These are phyloP conservation scores for Floccularia luteovirens DNA, from an alignment of 768 basidiomycete genomes.

Conservation along the genomic window DNA sequence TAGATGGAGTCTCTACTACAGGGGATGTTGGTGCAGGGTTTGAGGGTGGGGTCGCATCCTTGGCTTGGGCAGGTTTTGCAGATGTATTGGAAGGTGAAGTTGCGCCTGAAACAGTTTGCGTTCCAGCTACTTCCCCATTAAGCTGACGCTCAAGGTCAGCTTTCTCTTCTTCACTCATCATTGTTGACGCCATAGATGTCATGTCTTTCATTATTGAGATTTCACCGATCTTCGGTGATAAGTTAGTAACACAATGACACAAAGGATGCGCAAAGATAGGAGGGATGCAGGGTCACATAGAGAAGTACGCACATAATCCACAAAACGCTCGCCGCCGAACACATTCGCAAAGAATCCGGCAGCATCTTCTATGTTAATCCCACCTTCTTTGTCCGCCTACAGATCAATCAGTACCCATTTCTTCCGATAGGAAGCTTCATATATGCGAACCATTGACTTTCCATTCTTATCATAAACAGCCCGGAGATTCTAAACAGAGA, in stretches of 20 bases:
- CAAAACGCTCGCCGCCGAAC: constrained; percentile 91
- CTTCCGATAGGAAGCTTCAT: neutral
- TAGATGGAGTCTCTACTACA: neutral
- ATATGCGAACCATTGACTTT: constrained; percentile 62
- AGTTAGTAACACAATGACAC: too few relatives aligned
- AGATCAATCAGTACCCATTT: neutral
- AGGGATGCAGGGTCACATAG: neutral
- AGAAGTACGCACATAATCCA: constrained; percentile 65
- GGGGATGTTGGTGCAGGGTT: neutral
- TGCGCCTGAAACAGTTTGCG: constrained; percentile 5
- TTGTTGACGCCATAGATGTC: constrained; percentile 75
- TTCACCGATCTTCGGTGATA: constrained; percentile 75
- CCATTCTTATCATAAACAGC: constrained; percentile 95
- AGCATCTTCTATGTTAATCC: constrained; percentile 79
- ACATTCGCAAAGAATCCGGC: constrained; percentile 93
- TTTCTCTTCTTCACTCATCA: constrained; percentile 91
- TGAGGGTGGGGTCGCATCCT: neutral
- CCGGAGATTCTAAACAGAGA: constrained; percentile 56
- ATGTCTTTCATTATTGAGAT: constrained; percentile 94
- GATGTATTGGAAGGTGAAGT: constrained; percentile 7
- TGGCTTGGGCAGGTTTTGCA: constrained; percentile 8
- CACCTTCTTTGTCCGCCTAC: constrained; percentile 74
- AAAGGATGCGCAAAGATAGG: neutral
- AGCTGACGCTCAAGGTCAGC: constrained; percentile 76
- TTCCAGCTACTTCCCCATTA: constrained; percentile 25